Base-by-base conservation (phyloP, 352 stramenopile species). In the Elongisporangium senticosum region DNA sequence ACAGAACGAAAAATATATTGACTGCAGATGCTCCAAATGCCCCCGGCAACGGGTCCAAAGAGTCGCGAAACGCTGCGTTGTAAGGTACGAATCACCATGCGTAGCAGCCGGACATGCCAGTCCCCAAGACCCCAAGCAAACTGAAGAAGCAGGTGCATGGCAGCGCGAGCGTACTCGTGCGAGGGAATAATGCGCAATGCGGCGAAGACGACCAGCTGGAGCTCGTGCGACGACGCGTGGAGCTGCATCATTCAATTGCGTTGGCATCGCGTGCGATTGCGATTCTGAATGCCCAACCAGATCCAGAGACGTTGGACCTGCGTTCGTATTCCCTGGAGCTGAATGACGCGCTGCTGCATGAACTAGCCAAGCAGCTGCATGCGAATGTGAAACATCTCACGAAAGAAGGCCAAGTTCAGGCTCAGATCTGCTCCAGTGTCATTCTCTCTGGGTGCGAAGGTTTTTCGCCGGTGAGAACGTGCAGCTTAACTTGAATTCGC, bases 231-330 rank as follows among this genome's bases (percentile, higher is more conserved):
- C 64, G 62, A 39, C 49, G 87, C 14, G 63, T 67, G 4, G 60
- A 65, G 1, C 78, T 86, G 17, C 59, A 72, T 15, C 43, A 62
- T 13, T 66, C 60, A 8, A 71, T 89, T 49, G 56, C 54, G 10
- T 39, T 89, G 15, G 73, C 72, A 6, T 33, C 75, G 17, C 75
- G 72, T 20, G 77, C 81, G 10, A 90, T 74, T 24, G 21, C 37
- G 21, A 80, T 90, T 10, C 58, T 90, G 52, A 78, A 68, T 48
- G 49, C 64, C 21, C 68, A 70, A 55, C 49, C 74, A 66, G 72
- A 88, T 52, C 71, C 75, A 7, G 79, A 89, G 56, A 77, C 79
- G 8, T 66, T 91, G 23, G 74, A 91, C 49, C 57, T 91, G 21
- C 66, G 64, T 13, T 55, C 67, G 40, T 85, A 72, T 23, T 63